Evolutionary conservation across 306 rosid genomes (phyloP).

Genomic region (Dryas drummondii): DNA sequence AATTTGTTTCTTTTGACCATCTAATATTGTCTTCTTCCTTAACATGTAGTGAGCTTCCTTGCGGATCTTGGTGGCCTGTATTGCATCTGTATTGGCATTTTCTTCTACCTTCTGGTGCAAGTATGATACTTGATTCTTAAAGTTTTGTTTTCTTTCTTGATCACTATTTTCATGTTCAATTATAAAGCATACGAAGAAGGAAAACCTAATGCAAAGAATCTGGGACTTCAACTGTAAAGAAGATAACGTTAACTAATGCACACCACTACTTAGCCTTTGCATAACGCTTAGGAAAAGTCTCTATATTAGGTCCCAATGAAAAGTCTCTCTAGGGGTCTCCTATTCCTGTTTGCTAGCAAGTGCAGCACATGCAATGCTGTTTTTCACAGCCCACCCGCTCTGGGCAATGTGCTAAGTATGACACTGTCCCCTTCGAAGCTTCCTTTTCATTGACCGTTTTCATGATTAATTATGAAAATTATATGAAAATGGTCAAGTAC

Average conservation of each 20-base stretch:
- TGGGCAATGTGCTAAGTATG: neutral
- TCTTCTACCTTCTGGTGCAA: conserved; percentile 84
- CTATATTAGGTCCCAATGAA: neutral
- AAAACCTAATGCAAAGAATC: neutral
- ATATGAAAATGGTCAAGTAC: neutral
- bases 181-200: neutral
- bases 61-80: conserved; percentile 98
- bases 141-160: conserved; percentile 8
- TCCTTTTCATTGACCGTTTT: neutral
- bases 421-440: neutral
- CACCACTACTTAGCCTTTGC: neutral
- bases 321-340: neutral
- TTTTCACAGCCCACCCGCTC: neutral
- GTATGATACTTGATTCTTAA: conserved; percentile 41
- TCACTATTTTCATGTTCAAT: neutral
- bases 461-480: neutral
- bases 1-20: conserved; percentile 8
- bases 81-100: conserved; percentile 83
- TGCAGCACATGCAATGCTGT: neutral
- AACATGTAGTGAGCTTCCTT: conserved; percentile 83
- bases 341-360: neutral
- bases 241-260: neutral
- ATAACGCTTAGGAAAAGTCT: neutral
- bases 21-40: conserved; percentile 26
- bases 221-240: neutral